Percentiles rank a stretch among this genome's conserved stretches.
Conservation (phyloP, 371 early-diverging fungal species). For the Chytridiales sp. region DNA sequence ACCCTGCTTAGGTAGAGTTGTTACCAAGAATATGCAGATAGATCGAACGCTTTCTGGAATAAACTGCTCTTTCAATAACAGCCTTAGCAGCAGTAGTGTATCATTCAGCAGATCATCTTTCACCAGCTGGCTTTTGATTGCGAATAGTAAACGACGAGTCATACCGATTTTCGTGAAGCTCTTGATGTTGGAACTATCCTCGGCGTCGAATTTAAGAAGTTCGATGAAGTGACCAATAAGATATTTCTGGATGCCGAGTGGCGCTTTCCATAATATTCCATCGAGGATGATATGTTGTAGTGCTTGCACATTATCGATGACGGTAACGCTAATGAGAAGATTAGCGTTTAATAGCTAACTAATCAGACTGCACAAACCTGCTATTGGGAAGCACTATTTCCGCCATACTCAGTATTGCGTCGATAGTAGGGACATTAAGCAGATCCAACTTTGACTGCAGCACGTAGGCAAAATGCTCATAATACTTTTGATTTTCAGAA, state of each 20-base stretch:
- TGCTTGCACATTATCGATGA: constrained; percentile 66
- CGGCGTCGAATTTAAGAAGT: constrained; percentile 61
- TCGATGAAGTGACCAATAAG: constrained; percentile 65
- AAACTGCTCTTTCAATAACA: constrained; percentile 59
- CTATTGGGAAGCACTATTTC: no score
- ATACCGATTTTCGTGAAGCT: constrained; percentile 64
- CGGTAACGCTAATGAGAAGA: constrained; percentile 49
- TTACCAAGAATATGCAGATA: constrained; percentile 66
- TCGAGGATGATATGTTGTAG: constrained; percentile 67
- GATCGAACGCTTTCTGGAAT: constrained; percentile 65
- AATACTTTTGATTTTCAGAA: constrained; percentile 71
- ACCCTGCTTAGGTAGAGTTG: constrained; percentile 54
- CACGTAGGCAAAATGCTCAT: constrained; percentile 68
- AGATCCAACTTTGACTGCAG: constrained; percentile 64
- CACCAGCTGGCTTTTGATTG: constrained; percentile 60
- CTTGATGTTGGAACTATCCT: constrained; percentile 58
- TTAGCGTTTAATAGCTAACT: constrained; percentile 29
- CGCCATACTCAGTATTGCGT: constrained; percentile 60
- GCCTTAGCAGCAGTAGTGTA: constrained; percentile 58
- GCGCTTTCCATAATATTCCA: constrained; percentile 71
- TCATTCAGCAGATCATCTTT: constrained; percentile 55
- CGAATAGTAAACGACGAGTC: constrained; percentile 23
- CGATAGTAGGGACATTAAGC: constrained; percentile 60
- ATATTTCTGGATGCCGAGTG: constrained; percentile 58
- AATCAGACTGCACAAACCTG: constrained; percentile 43